These are phyloP conservation scores for Beauveria sp. DNA, from an alignment of 2,329 filamentous ascomycete species.

Conservation along the genomic window DNA sequence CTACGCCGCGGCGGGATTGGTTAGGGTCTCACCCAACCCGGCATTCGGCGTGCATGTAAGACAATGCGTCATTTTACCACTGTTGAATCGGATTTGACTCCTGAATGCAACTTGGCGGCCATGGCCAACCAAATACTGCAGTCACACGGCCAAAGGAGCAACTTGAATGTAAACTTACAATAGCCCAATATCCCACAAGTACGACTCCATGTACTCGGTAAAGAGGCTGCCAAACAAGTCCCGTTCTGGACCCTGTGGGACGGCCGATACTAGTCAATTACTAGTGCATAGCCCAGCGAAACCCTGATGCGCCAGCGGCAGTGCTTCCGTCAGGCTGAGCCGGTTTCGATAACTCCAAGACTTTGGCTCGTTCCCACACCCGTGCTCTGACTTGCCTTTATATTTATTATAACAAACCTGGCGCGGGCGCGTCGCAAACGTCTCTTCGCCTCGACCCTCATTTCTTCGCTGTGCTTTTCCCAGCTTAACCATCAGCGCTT, in stretches of 20 bases:
- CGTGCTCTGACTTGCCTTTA: background rate
- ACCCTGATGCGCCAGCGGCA: background rate
- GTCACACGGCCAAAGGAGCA: too few relatives aligned
- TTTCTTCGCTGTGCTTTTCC: background rate
- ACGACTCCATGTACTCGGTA: too few relatives aligned
- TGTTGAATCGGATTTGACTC: too few relatives aligned
- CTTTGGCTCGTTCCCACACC: background rate
- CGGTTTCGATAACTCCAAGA: background rate
- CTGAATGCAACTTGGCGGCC: too few relatives aligned
- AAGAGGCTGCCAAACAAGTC: background rate
- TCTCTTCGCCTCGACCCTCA: background rate
- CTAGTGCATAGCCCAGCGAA: background rate
- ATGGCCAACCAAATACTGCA: too few relatives aligned
- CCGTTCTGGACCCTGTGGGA: background rate
- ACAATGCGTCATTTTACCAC: too few relatives aligned
- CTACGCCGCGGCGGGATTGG: too few relatives aligned
- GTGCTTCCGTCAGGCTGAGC: background rate
- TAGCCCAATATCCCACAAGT: background rate
- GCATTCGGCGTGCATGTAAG: too few relatives aligned
- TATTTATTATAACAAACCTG: background rate
- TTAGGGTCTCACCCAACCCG: too few relatives aligned
- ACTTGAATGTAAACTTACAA: background rate
- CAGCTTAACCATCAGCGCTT: background rate
- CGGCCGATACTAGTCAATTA: background rate
- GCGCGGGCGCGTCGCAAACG: background rate